These are phyloP conservation scores for Syncephalastrum racemosum DNA, from an alignment of 371 early-diverging fungal genomes.

Conservation along the genomic window DNA sequence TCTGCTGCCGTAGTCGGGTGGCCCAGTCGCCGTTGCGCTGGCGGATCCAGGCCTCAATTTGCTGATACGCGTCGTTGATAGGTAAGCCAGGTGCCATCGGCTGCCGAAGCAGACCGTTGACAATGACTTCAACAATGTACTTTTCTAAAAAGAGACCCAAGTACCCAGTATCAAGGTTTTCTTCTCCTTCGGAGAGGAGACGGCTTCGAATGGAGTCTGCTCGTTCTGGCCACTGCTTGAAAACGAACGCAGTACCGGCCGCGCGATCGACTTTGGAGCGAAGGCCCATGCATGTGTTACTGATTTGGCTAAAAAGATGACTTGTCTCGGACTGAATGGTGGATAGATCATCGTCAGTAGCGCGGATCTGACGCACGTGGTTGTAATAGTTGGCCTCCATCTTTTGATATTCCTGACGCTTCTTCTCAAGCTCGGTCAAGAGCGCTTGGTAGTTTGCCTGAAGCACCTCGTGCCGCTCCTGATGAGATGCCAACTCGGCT, in stretches of 20 bases:
- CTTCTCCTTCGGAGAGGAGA: conserved; percentile 7
- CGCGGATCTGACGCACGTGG: conserved; percentile 28
- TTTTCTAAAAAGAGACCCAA: conserved; percentile 29
- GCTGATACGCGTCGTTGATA: conserved; percentile 29
- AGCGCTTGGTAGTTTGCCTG: conserved; percentile 19
- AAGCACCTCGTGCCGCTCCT: conserved; percentile 6
- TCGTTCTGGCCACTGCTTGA: conserved; percentile 23
- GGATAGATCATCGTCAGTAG: conserved; percentile 38
- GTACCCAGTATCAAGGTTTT: conserved; percentile 12
- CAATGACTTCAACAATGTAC: conserved; percentile 20
- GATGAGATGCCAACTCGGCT: conserved; percentile 10
- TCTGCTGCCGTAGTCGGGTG: conserved; percentile 38
- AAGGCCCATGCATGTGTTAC: conserved; percentile 28
- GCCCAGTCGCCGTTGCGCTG: conserved; percentile 32
- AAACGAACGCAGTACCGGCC: conserved; percentile 25
- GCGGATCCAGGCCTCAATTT: conserved; percentile 30
- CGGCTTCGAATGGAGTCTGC: conserved; percentile 6
- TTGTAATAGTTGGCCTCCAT: conserved; percentile 41
- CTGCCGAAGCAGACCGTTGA: conserved; percentile 19
- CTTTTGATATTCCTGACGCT: conserved; percentile 26
- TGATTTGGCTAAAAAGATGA: conserved; percentile 18
- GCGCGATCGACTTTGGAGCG: conserved; percentile 37
- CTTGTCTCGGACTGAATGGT: conserved; percentile 28
- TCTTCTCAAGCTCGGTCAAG: conserved; percentile 23
- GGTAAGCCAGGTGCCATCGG: conserved; percentile 36